Conservation (phyloP, 768 basidiomycete genomes). For the Lentinula lateritia region DNA sequence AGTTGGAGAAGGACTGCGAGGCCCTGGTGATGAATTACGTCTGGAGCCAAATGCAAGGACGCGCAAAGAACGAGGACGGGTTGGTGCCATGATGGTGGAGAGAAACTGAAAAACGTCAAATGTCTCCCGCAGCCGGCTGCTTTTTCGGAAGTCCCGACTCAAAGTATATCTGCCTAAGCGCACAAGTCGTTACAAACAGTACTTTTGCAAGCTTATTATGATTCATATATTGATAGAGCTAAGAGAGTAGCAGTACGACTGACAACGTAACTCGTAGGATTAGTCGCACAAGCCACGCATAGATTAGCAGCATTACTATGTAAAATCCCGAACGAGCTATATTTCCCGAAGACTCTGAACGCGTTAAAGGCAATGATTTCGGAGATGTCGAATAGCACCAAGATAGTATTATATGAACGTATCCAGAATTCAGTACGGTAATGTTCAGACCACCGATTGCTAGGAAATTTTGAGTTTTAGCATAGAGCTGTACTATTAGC, state of each 20-base stretch:
- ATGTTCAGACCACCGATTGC: background rate
- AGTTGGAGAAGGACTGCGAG: conserved; percentile 69
- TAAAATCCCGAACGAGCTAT: too few species aligned
- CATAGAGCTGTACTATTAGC: background rate
- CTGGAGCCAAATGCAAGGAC: conserved; percentile 43
- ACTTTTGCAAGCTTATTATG: too few species aligned
- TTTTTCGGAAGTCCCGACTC: background rate
- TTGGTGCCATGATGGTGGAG: conserved; percentile 36
- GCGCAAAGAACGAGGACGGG: conserved; percentile 52
- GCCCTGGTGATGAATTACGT: conserved; percentile 41
- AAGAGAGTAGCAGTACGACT: too few species aligned
- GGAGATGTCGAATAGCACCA: too few species aligned
- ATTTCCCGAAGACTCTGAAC: too few species aligned
- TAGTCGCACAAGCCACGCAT: too few species aligned
- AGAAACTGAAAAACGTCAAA: background rate
- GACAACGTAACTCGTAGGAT: too few species aligned
- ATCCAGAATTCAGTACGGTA: background rate
- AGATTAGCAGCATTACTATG: too few species aligned
- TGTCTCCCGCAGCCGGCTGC: background rate
- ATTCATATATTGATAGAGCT: too few species aligned
- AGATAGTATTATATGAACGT: too few species aligned
- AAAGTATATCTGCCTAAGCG: too few species aligned
- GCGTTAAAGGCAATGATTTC: too few species aligned
- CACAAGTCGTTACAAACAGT: background rate
- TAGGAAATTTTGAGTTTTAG: background rate